Evolutionary conservation across 805 yeast genomes (phyloP).

Genomic region (Sugiyamaella boreocaroliniensis): DNA sequence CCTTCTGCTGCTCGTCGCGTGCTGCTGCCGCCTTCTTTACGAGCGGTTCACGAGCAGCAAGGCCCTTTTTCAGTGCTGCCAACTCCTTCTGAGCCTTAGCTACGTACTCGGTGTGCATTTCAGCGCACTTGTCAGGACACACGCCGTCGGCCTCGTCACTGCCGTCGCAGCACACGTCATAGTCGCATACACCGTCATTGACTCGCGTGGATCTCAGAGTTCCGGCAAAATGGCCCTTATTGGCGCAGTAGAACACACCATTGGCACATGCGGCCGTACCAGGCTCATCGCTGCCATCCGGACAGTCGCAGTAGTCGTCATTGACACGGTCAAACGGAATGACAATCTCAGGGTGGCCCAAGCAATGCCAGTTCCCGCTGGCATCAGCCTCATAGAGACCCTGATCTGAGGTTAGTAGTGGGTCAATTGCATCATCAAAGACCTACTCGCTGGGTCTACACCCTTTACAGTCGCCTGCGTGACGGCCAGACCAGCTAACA

Average conservation of each 20-base stretch:
- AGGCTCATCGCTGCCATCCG: slow-evolving; percentile 96
- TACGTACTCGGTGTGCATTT: slow-evolving; percentile 40
- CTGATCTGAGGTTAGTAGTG: slow-evolving; percentile 8
- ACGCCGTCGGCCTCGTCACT: slow-evolving; percentile 61
- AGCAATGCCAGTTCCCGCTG: slow-evolving; percentile 60
- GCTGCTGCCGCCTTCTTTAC: slow-evolving; percentile 26
- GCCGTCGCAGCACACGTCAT: slow-evolving; percentile 87
- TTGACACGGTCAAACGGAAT: slow-evolving; percentile 60
- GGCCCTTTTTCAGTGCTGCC: slow-evolving; percentile 31
- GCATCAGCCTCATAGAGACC: slow-evolving; percentile 43
- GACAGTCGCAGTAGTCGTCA: slow-evolving; percentile 92
- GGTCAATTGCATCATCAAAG: not conserved
- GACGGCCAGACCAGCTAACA: not conserved
- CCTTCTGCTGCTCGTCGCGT: slow-evolving; percentile 18
- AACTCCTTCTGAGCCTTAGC: slow-evolving; percentile 19
- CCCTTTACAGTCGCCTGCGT: not conserved
- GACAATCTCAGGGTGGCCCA: slow-evolving; percentile 57
- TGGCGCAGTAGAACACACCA: slow-evolving; percentile 65
- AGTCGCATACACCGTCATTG: slow-evolving; percentile 90
- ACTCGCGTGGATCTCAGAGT: slow-evolving; percentile 62
- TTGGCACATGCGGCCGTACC: slow-evolving; percentile 77
- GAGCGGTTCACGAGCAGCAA: slow-evolving; percentile 30
- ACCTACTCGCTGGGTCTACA: not conserved
- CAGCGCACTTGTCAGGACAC: slow-evolving; percentile 54
- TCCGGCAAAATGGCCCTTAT: slow-evolving; percentile 59